These are phyloP conservation scores for Albizia julibrissin DNA, from an alignment of 306 rosid species.

Conservation along the genomic window DNA sequence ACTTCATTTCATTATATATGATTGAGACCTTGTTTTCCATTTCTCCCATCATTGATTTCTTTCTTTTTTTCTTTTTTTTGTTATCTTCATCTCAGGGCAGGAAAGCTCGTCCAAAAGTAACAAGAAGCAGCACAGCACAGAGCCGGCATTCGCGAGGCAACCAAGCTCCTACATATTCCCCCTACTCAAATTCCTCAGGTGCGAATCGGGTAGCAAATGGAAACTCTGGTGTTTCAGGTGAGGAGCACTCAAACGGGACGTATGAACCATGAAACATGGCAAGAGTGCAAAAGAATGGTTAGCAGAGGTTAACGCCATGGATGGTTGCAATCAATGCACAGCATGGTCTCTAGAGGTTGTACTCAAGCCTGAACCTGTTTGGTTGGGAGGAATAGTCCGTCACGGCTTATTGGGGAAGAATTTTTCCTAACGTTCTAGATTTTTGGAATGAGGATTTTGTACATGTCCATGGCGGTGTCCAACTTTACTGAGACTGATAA, in stretches of 20 bases:
- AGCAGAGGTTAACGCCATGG: background rate
- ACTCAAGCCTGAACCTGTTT: conserved; percentile 25
- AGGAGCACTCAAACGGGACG: conserved; percentile 77
- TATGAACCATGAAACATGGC: conserved; percentile 49
- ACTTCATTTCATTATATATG: background rate
- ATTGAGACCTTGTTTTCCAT: background rate
- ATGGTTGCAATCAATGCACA: background rate
- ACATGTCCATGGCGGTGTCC: conserved; percentile 12
- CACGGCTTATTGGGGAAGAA: conserved; percentile 9
- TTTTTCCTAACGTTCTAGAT: background rate
- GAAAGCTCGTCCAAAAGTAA: conserved; percentile 88
- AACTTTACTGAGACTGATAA: background rate
- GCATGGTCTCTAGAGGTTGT: conserved; percentile 8
- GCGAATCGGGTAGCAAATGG: conserved; percentile 75
- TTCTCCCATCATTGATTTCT: background rate
- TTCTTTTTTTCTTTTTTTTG: background rate
- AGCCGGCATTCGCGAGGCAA: conserved; percentile 69
- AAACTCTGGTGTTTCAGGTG: conserved; percentile 60
- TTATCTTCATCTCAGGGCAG: conserved; percentile 69
- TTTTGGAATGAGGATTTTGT: background rate
- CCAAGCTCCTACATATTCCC: conserved; percentile 62
- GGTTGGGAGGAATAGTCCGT: background rate
- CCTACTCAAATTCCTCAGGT: conserved; percentile 58
- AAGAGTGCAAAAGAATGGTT: conserved; percentile 21
- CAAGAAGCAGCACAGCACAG: conserved; percentile 91